phyloP scores from a whole-genome alignment of 495 filamentous ascomycete species.

The Aspergillus avenaceus region DNA sequence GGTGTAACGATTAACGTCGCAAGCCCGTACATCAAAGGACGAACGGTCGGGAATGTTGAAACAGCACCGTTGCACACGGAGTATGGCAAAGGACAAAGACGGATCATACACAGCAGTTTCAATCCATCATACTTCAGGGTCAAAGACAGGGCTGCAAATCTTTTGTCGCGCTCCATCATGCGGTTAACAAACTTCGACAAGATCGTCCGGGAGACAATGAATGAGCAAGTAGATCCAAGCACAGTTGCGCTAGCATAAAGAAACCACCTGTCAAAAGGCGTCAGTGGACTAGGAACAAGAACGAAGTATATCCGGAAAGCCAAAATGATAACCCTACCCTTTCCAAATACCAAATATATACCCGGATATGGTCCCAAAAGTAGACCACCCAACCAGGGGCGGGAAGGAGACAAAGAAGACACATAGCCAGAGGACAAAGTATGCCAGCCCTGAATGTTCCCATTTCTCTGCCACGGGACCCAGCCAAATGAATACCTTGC shows the following conservation, averaged over 20 bases:
- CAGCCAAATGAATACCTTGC: conserved; percentile 70
- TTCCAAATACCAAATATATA: conserved; percentile 93
- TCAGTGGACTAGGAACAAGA: not conserved
- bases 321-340: conserved; percentile 44
- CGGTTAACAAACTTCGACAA: conserved; percentile 72
- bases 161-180: conserved; percentile 74
- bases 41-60: conserved; percentile 85
- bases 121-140: conserved; percentile 78
- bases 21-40: conserved; percentile 66
- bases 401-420: conserved; percentile 81
- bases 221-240: conserved; percentile 69
- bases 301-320: not conserved
- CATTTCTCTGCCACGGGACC: conserved; percentile 67
- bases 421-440: conserved; percentile 73
- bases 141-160: conserved; percentile 66
- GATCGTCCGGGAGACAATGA: conserved; percentile 73
- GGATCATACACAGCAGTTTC: conserved; percentile 86
- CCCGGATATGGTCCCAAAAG: conserved; percentile 77
- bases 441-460: conserved; percentile 65
- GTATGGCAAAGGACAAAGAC: conserved; percentile 91
- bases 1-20: conserved; percentile 77
- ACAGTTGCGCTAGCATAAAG: conserved; percentile 77
- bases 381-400: conserved; percentile 86
- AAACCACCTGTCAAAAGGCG: conserved; percentile 57
- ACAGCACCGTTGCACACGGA: conserved; percentile 91